These are phyloP conservation scores for Metroxylon sagu DNA, from an alignment of 176 grass and related monocot species.

Conservation along the genomic window DNA sequence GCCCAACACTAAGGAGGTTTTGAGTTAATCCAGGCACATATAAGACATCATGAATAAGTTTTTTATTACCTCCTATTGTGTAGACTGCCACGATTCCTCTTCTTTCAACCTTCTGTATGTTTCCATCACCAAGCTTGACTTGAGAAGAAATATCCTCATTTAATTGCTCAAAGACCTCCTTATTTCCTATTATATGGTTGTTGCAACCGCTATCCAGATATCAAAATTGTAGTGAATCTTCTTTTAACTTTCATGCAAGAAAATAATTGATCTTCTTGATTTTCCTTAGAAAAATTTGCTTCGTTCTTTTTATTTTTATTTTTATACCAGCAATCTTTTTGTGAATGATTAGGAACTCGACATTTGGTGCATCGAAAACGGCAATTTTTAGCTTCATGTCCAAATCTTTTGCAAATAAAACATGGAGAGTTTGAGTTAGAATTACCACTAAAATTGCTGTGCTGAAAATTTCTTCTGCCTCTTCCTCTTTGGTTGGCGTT, in stretches of 20 bases:
- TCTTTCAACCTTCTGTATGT: constrained; percentile 11
- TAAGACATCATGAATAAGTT: constrained; percentile 4
- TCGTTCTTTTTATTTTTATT: neutral
- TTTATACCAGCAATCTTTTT: neutral
- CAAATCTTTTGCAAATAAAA: neutral
- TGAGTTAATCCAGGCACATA: constrained; percentile 9
- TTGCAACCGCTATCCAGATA: constrained; percentile 12
- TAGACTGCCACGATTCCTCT: neutral
- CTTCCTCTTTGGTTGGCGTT: neutral
- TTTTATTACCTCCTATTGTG: neutral
- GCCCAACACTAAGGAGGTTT: constrained; percentile 8
- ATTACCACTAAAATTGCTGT: neutral
- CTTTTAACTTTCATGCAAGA: neutral
- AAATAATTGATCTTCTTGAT: neutral
- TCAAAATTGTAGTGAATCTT: neutral
- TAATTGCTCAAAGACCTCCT: neutral
- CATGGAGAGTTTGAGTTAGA: neutral
- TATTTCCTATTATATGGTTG: constrained; percentile 10
- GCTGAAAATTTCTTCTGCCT: neutral
- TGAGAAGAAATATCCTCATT: neutral
- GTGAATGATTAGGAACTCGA: too few species aligned
- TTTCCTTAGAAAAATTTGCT: constrained; percentile 7
- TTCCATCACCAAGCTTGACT: constrained; percentile 7
- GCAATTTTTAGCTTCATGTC: neutral
- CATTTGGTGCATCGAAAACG: too few species aligned